Conservation (phyloP, 2,329 filamentous ascomycete species). For the Polytolypa hystricis region DNA sequence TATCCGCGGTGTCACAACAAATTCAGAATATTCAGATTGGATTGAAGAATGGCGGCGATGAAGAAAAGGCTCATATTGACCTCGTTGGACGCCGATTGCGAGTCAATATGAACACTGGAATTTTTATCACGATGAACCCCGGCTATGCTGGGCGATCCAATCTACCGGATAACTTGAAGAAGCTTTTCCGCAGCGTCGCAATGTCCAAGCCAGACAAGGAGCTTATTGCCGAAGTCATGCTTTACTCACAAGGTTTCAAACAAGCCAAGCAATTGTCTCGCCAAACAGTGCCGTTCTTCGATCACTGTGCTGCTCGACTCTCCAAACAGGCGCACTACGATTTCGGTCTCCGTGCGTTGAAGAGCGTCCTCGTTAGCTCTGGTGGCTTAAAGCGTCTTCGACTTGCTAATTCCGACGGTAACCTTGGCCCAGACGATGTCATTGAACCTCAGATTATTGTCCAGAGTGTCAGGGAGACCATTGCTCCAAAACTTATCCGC, state of each 20-base stretch:
- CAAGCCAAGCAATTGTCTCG: conserved; percentile 89
- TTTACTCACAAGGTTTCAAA: conserved; percentile 98
- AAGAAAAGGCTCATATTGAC: conserved; percentile 82
- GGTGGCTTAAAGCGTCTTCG: conserved; percentile 86
- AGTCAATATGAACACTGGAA: conserved; percentile 87
- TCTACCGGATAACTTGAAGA: conserved; percentile 97
- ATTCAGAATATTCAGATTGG: conserved; percentile 99
- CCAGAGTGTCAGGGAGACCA: conserved; percentile 95
- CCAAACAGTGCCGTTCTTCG: conserved; percentile 97
- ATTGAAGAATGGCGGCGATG: conserved; percentile 69
- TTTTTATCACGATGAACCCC: conserved; percentile 99
- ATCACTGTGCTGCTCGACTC: conserved; percentile 66
- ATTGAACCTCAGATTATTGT: conserved; percentile 97
- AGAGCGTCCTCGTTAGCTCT: conserved; percentile 96
- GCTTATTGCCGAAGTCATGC: conserved; percentile 98
- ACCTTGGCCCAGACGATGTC: conserved; percentile 54
- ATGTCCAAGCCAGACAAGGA: conserved; percentile 99
- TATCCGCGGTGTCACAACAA: conserved; percentile 96
- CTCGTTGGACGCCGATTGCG: conserved; percentile 80
- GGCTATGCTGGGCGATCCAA: conserved; percentile 97
- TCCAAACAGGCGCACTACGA: conserved; percentile 99
- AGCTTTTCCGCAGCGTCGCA: conserved; percentile 95
- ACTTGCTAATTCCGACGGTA: conserved; percentile 47
- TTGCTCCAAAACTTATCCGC: conserved; percentile 92
- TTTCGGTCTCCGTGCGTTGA: conserved; percentile 92